Evolutionary conservation across 2,329 filamentous ascomycete genomes (phyloP), one percentile per base, ranked within the genome.

Genomic region (Fusarium buharicum): DNA sequence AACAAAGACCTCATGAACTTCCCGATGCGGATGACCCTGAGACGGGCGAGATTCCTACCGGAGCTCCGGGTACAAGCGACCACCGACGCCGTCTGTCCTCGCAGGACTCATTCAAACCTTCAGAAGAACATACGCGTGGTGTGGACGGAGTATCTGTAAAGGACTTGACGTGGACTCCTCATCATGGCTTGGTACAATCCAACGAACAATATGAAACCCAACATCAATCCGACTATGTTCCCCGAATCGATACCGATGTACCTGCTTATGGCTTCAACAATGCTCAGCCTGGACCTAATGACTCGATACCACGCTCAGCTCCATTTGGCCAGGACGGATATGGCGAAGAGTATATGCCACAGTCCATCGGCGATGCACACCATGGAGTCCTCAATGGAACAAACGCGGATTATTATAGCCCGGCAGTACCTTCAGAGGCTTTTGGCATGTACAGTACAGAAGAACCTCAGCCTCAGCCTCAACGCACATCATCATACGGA

Each of bases 321-420:
- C 52, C 68, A 13, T 70, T 67, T 30, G 62, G 69, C 14, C 45
- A 52, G n/a, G 69, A 64, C 27, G 55, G 64, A 6, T 69, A 65
- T 40, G 50, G 62, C 17, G 65, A 63, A 28, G 68, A 73, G 20
- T 71, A 70, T 48, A 68, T 72, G 66, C 72, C 72, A 14, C 66
- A 68, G 38, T 60, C 66, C n/a, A 63, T 70, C 10, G 59, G 51
- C 5, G 67, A 72, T 50, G 69, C 72, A 27, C 70, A 73, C 17
- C 67, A 72, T 27, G 72, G 70, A 37, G 71, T 74, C 34, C 74
- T 76, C 38, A 71, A 66, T 50, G 76, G 74, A 33, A 74, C 71
- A 34, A 79, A 72, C 48, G 76, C 76, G 38, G 76, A 79, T 54
- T 79, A 79, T 56, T 79, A 79, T 62, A 77, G 76, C 44, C 72